These are phyloP conservation scores for Shiraia bambusicola DNA, from an alignment of 2,329 filamentous ascomycete genomes.

Conservation along the genomic window DNA sequence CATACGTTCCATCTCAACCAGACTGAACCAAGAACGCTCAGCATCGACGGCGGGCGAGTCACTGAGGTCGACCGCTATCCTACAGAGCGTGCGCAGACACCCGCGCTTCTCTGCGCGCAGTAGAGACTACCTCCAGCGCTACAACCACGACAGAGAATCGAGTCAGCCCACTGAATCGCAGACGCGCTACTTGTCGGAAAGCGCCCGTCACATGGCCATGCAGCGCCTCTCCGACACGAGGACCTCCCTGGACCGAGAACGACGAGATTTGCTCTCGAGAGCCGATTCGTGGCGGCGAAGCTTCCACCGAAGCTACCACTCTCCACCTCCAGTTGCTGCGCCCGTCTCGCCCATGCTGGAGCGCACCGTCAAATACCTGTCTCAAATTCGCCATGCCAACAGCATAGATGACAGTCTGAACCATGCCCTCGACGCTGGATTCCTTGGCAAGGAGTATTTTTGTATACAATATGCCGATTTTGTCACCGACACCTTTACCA, in stretches of 20 bases:
- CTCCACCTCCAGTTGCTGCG: slow-evolving; percentile 16
- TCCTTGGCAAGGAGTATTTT: slow-evolving; percentile 56
- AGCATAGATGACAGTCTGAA: slow-evolving; percentile 57
- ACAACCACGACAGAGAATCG: slow-evolving; percentile 45
- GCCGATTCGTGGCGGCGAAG: slow-evolving; percentile 30
- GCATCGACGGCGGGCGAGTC: slow-evolving; percentile 13
- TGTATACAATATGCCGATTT: slow-evolving; percentile 58
- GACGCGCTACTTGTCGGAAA: slow-evolving; percentile 29
- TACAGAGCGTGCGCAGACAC: slow-evolving; percentile 45
- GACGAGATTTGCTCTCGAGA: slow-evolving; percentile 25
- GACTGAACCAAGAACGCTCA: slow-evolving; percentile 17
- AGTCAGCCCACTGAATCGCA: slow-evolving; percentile 23
- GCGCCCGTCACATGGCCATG: slow-evolving; percentile 28
- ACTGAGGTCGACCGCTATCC: slow-evolving; percentile 44
- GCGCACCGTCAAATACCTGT: slow-evolving; percentile 63
- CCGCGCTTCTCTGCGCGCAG: slow-evolving; percentile 43
- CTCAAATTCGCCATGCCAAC: slow-evolving; percentile 56
- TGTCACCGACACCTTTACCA: slow-evolving; percentile 55
- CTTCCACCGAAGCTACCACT: slow-evolving; percentile 30
- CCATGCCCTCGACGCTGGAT: slow-evolving; percentile 55
- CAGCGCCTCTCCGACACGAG: slow-evolving; percentile 34
- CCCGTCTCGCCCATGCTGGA: slow-evolving; percentile 50
- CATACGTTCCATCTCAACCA: slow-evolving; percentile 26
- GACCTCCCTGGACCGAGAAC: slow-evolving; percentile 19
- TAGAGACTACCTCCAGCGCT: slow-evolving; percentile 43